These are phyloP conservation scores for Pythium sukuiense DNA, from an alignment of 352 stramenopile genomes.

Conservation along the genomic window DNA sequence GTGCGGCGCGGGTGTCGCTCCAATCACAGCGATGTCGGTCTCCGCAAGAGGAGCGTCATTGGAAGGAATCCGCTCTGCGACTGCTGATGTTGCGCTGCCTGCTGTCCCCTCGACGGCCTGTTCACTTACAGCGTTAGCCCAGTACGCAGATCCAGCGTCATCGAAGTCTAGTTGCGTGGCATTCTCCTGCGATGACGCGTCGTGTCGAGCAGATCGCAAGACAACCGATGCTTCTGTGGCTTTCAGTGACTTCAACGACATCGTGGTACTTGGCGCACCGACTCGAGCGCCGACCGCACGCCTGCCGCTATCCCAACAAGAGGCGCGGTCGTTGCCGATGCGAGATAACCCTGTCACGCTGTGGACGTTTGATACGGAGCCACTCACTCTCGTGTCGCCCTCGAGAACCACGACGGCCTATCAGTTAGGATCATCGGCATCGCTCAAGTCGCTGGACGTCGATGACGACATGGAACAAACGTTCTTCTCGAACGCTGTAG, in stretches of 20 bases:
- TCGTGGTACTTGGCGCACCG: constrained; percentile 44
- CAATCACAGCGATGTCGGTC: constrained; percentile 44
- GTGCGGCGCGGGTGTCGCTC: constrained; percentile 37
- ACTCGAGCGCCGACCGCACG: constrained; percentile 38
- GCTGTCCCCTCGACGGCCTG: neutral
- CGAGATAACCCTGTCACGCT: constrained; percentile 62
- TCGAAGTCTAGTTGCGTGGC: constrained; percentile 16
- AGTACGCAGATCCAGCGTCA: neutral
- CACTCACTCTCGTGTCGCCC: neutral
- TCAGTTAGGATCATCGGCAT: constrained; percentile 11
- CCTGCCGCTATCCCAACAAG: constrained; percentile 49
- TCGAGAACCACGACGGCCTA: constrained; percentile 10
- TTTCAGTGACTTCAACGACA: constrained; percentile 55
- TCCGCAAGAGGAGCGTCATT: constrained; percentile 40
- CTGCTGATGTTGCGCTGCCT: constrained; percentile 18
- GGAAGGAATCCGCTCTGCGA: constrained; percentile 30
- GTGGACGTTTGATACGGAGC: constrained; percentile 54
- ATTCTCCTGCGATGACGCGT: constrained; percentile 36
- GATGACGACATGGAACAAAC: constrained; percentile 46
- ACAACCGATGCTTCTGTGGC: constrained; percentile 30
- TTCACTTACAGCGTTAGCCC: constrained; percentile 10
- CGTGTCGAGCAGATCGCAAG: constrained; percentile 29
- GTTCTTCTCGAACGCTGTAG: constrained; percentile 53
- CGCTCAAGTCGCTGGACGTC: constrained; percentile 35
- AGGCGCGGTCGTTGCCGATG: constrained; percentile 51